Evolutionary conservation across 140 eudicot species (phyloP), one percentile per base, ranked within the genome.

Genomic region (Bidens hawaiensis): DNA sequence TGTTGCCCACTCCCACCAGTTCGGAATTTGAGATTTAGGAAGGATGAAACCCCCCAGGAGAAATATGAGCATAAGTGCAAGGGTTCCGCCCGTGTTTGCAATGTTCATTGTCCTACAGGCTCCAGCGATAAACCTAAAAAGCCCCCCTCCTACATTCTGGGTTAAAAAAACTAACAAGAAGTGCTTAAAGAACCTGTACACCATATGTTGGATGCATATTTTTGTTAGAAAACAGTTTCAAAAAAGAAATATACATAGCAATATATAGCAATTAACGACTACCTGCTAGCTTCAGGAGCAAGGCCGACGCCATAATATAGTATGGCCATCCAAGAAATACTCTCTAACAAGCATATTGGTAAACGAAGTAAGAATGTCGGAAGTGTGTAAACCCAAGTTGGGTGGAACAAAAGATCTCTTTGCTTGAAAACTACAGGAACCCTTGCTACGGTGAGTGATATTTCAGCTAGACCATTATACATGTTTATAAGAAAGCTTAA

Each of bases 1-100:
- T 52, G 76, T 70, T 22, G 74, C 95, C 97, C 97, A 85, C 19
- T 85, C 56, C 87, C 89, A 83, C 97, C 91, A 85, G 18, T 50
- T 78, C 0, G 95, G 95, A 68, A 89, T 83, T 38, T 68, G 60
- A 53, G 88, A 72, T 78, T 63, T 82, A 2, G 91, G 97, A 57
- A 85, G 84, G 62, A 85, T 68, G 68, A 89, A 89, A 41, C 97
- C 97, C 1, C 82, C 91, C 66, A 89, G 68, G 26, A 82, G 71
- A 69, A 85, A 82, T 75, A 89, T 68, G 23, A 85, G 74, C 5
- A 89, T 74, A 57, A 89, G 69, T 30, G 73, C 14, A 15, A 89
- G 82, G 26, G 79, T 65, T 48, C 95, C 97, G 5, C 84, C 88
- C 0, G 84, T 80, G 70, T 78, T 80, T 13, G 95, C 83, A 23